A percentile compares a stretch with the other conserved stretches of the same genome.
Conservation (phyloP, 2,329 filamentous ascomycete species). For the Torrubiella hemipterigena region DNA sequence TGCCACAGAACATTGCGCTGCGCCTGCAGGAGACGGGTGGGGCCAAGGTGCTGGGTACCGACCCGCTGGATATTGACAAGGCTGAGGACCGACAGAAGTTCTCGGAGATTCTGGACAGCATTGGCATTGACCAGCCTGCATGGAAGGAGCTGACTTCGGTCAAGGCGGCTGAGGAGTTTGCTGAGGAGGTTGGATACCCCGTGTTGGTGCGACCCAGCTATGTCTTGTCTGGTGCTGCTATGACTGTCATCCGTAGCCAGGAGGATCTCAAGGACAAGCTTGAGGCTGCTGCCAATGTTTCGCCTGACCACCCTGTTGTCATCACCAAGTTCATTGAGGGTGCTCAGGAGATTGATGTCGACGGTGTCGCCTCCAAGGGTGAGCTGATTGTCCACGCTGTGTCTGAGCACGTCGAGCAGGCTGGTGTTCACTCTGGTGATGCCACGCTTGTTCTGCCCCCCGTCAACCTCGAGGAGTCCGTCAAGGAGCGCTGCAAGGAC, state of each 20-base stretch:
- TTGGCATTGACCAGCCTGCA: constrained; percentile 90
- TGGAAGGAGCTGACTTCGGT: constrained; percentile 97
- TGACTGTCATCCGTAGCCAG: constrained; percentile 88
- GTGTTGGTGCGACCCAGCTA: constrained; percentile 92
- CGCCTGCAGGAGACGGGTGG: constrained; percentile 84
- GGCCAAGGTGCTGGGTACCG: constrained; percentile 82
- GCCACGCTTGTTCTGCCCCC: constrained; percentile 90
- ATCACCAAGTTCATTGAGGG: constrained; percentile 98
- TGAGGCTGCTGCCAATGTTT: constrained; percentile 77
- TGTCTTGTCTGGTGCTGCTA: constrained; percentile 92
- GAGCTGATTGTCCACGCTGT: constrained; percentile 85
- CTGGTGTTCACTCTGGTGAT: constrained; percentile 95
- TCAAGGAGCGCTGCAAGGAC: constrained; percentile 81
- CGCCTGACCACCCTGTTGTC: constrained; percentile 92
- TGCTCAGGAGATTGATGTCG: constrained; percentile 91
- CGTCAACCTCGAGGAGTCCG: constrained; percentile 60
- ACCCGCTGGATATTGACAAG: constrained; percentile 92
- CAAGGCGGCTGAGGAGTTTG: constrained; percentile 76
- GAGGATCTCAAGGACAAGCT: constrained; percentile 93
- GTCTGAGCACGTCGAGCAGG: constrained; percentile 91
- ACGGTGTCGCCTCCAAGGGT: constrained; percentile 79
- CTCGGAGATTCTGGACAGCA: constrained; percentile 91
- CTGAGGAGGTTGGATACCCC: constrained; percentile 75
- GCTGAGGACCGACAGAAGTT: constrained; percentile 98
- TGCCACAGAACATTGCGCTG: constrained; percentile 95